Evolutionary conservation across 148 eudicot genomes (phyloP), one percentile per base, ranked within the genome.

Genomic region (Salicornia ramosissima): DNA sequence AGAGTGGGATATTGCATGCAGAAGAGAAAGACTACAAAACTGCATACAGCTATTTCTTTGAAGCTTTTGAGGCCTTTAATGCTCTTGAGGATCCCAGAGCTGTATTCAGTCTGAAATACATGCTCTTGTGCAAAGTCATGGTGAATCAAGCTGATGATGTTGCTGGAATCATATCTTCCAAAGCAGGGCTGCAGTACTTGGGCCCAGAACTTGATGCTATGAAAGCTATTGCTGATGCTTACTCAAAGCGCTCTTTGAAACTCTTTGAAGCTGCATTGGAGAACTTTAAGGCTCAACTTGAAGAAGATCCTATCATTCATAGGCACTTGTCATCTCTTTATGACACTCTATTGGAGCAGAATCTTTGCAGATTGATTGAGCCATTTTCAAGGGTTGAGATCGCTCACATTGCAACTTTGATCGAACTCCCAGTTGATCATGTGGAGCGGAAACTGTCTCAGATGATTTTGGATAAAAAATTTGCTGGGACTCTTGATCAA

Each of bases 61-160:
- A 82, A 75, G 85, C 85, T 31, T 82, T 82, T 71, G 83, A 82
- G 66, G 82, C 85, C 46, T 82, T 82, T 45, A 79, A 82, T 68
- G 79, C 85, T 34, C 80, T 82, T 34, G 85, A 79, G 68, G 85
- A 82, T 62, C 85, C 80, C 43, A 66, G 83, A 65, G 85, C 83
- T 29, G 85, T 82, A 2, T 79, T 76, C 75, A 82, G 85, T 74
- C 71, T 79, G n/a, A 82, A 82, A 53, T 82, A 82, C 79, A 82
- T 82, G 85, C 71, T 79, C 12, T 55, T 82, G 71, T 79, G 80
- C 76, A 82, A 82, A 58, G 78, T 82, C 64, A 82, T 82, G 85
- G 85, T 82, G 76, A 82, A 72, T 61, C 85, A 82, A 74, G 85
- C 83, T 26, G 85, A 82, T 74, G 85, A 82, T 50, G 85, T 82